Base-by-base conservation (phyloP, 768 basidiomycete genomes). In the Floccularia luteovirens region DNA sequence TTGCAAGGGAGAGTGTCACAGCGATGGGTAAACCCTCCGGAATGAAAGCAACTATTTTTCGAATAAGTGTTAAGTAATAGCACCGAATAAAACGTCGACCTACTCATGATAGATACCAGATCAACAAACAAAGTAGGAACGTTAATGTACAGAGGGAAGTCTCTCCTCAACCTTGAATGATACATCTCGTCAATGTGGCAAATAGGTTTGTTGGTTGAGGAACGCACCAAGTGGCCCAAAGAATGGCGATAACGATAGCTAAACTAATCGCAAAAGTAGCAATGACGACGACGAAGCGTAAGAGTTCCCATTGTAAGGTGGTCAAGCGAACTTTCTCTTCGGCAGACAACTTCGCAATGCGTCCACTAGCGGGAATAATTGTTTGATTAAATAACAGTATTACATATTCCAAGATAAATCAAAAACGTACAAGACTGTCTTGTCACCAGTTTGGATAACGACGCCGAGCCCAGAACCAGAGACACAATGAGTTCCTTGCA, bases 401-500 rank as follows among this genome's bases (percentile, higher is more conserved):
- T 11, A 10, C 25, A 17, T 31, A 36, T 32, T 1, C 21, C 17
- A 33, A 11, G 30, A 34, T 39, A 27, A 25, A 23, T 13, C 8
- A 8, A 28, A 8, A 1, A 32, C 55, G 24, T 38, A 58, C 55
- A 75, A 74, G 34, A 74, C 64, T 11, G 74, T 72, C 28, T 54
- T 58, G 45, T 75, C 72, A 5, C 74, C 74, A 1, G 66, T 69
- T 28, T 66, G 69, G 39, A 75, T 62, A 28, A 69, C 67, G 27
- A 75, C 48, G 1, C 74, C 74, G 1, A 57, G 39, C 7, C 72
- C 72, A n/a, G 62, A 69, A 22, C 73, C 72, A 42, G 56, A 64
- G n/a, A 68, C 62, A 42, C 72, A 73, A 33, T 71, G 67, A 2
- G 74, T 74, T 10, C 72, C 73, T 46, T 77, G 74, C 2, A 82